phyloP scores from a whole-genome alignment of 768 basidiomycete species.

The Agrocybe pediades region DNA sequence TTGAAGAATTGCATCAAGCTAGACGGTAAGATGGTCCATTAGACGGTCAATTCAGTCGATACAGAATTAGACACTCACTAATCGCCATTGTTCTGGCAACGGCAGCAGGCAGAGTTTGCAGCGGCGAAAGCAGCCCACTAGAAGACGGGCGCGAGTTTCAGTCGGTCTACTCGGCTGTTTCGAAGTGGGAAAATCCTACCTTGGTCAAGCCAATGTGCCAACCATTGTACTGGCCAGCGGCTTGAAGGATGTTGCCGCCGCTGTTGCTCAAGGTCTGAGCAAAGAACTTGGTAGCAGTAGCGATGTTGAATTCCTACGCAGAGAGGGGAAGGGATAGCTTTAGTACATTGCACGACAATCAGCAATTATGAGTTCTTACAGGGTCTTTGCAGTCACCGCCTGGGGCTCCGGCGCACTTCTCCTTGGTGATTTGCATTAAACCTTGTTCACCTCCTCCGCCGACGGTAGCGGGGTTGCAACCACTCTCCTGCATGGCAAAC shows the following conservation, averaged over 20 bases:
- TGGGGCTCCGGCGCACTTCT: constrained; percentile 71
- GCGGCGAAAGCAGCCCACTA: constrained; percentile 63
- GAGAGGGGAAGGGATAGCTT: not conserved
- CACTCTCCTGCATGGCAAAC: constrained; percentile 86
- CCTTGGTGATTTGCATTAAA: constrained; percentile 81
- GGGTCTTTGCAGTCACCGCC: constrained; percentile 47
- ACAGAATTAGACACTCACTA: constrained; percentile 53
- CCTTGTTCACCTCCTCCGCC: constrained; percentile 86
- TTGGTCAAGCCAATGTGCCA: constrained; percentile 62
- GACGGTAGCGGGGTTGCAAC: constrained; percentile 64
- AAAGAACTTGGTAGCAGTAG: constrained; percentile 65
- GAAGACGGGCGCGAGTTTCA: constrained; percentile 5
- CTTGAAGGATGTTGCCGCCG: constrained; percentile 53
- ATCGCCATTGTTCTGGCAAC: constrained; percentile 83
- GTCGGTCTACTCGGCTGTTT: not conserved
- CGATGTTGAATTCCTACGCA: constrained; percentile 78
- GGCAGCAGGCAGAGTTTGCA: constrained; percentile 53
- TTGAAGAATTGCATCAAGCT: constrained; percentile 74
- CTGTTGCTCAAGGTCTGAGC: constrained; percentile 46
- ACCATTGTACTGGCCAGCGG: constrained; percentile 78
- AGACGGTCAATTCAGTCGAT: constrained; percentile 5
- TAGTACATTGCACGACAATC: not conserved
- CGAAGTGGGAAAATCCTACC: constrained; percentile 31
- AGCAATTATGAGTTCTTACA: constrained; percentile 28
- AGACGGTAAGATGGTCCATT: not conserved